Evolutionary conservation across 352 stramenopile species (phyloP), one percentile per base, ranked within the genome.

Genomic region (Pythium folliculosum): DNA sequence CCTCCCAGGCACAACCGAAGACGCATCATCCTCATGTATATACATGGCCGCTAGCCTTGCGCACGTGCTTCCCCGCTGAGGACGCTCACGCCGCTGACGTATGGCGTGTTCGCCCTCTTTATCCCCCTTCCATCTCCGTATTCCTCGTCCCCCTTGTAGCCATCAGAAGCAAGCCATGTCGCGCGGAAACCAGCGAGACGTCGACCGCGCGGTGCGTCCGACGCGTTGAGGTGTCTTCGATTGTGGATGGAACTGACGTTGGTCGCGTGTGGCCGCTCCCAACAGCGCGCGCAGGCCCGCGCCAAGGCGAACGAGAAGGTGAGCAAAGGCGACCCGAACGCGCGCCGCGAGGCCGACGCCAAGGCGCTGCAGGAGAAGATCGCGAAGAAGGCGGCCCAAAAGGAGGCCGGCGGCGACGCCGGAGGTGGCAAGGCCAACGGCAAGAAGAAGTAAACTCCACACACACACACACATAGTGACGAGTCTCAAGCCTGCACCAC

Each of bases 361-460:
- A 92, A 94, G 77, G 86, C 86, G 17, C 71, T 94, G 19, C 82
- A 90, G 70, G 86, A 94, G 66, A 94, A 94, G 63, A 92, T 94
- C 30, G 86, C 84, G 3, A 78, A 76, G 22, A 94, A 94, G 63
- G 82, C 80, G 16, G 82, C 82, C 1, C 76, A 77, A 71, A 92
- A 91, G 66, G 71, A 77, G 2, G 77, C 76, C 38, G 84, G 80
- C 5, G 77, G 79, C 30, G 55, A 67, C 22, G 62, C 53, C 10
- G 38, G n/a, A n/a, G n/a, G 82, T 79, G 27, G 47, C 45, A 61
- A 40, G 27, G 48, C 47, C 35, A 65, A 64, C 48, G 45, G 47
- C 37, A 70, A 70, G 63, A 70, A 70, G 49, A 70, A 70, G 56
- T 70, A 63, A 25, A 14, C n/a, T 3, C 2, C 10, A 25, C 16